Evolutionary conservation across 139 green algal species (phyloP), one percentile per base, ranked within the genome.

Genomic region (Chlorella sp.): DNA sequence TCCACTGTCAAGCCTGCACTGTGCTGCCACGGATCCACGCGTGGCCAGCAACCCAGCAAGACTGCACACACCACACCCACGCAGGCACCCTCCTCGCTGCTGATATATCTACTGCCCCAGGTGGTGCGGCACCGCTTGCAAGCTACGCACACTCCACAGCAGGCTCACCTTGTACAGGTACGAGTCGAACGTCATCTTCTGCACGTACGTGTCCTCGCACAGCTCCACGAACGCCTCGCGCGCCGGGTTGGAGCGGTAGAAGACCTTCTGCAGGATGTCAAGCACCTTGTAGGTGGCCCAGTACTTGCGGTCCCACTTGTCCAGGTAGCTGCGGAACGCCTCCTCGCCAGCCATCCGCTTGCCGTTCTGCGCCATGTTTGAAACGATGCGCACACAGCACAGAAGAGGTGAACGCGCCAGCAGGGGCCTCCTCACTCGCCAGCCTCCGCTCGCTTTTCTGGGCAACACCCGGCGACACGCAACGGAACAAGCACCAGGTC

Each of bases 221-320:
- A 99, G 93, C 89, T 99, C 95, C 67, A 99, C 95, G 83, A 99
- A 99, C 14, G 95, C 95, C 87, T 99, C 95, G 30, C 95, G 88
- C 1, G 95, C 95, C 55, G 95, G 95, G 91, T 99, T 99, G 80
- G 86, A 95, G 34, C 95, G 62, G 62, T 73, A 78, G 65, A 69
- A 77, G 29, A 76, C 33, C 91, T 99, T 99, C 90, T 99, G 95
- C 77, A 99, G 87, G 88, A 99, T 99, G 89, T 99, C 95, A 70
- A 99, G 88, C 49, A 99, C 95, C 91, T 99, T 99, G 95, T 99
- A 99, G 42, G 95, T 99, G 80, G 92, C 76, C 95, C 95, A 99
- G 90, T 99, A 99, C 89, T 98, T 97, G 73, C 85, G 85, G 90
- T 99, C 95, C 80, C 85, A 98, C 86, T 97, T 95, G 88, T 96